phyloP scores from a whole-genome alignment of 2,329 filamentous ascomycete genomes.

The Daldinia sp. region DNA sequence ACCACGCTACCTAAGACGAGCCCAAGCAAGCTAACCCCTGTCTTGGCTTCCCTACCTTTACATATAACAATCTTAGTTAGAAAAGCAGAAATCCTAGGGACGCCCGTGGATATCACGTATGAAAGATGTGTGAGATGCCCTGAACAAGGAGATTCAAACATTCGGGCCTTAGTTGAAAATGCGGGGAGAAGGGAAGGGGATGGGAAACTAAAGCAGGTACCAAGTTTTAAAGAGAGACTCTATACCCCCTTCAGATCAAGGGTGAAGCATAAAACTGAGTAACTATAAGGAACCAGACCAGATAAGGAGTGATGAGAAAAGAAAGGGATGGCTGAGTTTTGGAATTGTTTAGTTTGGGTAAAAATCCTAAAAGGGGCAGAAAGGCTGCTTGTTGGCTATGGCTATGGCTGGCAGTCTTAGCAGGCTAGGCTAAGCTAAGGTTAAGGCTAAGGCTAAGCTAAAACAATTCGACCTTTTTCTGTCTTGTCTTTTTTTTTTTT shows the following conservation, averaged over 20 bases:
- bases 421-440: neutral
- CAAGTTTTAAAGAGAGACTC: slow-evolving; percentile 31
- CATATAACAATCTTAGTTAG: slow-evolving; percentile 10
- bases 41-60: slow-evolving; percentile 33
- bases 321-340: slow-evolving; percentile 35
- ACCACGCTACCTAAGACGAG: slow-evolving; percentile 33
- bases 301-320: slow-evolving; percentile 14
- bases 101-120: slow-evolving; percentile 1
- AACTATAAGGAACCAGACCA: slow-evolving; percentile 4
- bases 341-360: slow-evolving; percentile 21
- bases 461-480: slow-evolving; percentile 22
- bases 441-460: slow-evolving; percentile 18
- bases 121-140: slow-evolving; percentile 19
- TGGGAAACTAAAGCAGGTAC: slow-evolving; percentile 34
- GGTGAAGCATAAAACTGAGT: slow-evolving; percentile 1
- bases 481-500: slow-evolving; percentile 8
- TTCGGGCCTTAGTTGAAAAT: slow-evolving; percentile 25
- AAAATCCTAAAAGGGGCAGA: slow-evolving; percentile 29
- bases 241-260: slow-evolving; percentile 20
- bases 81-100: slow-evolving; percentile 12
- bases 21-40: slow-evolving; percentile 33
- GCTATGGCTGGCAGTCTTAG: too few relatives aligned
- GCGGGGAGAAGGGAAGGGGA: slow-evolving; percentile 23
- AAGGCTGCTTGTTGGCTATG: slow-evolving; percentile 10
- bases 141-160: slow-evolving; percentile 26